Evolutionary conservation across 2,329 filamentous ascomycete species (phyloP).

Genomic region (Fusarium bulbicola): DNA sequence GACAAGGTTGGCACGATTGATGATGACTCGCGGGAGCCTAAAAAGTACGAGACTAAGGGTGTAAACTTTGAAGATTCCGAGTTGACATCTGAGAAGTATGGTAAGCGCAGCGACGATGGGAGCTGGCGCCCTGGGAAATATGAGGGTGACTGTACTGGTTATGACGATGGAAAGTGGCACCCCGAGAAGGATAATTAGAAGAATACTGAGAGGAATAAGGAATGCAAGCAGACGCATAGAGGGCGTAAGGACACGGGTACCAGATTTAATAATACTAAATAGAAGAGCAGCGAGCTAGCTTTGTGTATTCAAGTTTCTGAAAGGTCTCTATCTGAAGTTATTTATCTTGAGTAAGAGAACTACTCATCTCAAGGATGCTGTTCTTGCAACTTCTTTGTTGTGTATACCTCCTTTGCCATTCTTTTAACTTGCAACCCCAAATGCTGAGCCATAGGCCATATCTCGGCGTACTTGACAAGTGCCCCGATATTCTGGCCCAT

Average conservation of each 20-base stretch:
- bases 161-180: not conserved
- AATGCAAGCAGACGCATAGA: not conserved
- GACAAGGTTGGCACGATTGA: not conserved
- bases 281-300: not conserved
- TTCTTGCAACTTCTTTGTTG: not conserved
- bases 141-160: not conserved
- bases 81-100: not conserved
- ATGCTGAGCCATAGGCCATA: conserved; percentile 1
- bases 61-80: not conserved
- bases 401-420: not conserved
- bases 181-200: not conserved
- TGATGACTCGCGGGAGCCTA: not conserved
- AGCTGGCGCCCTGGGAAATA: not conserved
- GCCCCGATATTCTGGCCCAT: not conserved
- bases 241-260: not conserved
- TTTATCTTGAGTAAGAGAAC: not conserved
- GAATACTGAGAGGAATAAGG: not conserved
- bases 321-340: too few species aligned
- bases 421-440: not conserved
- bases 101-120: not conserved
- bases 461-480: not conserved
- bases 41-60: not conserved
- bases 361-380: not conserved
- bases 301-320: rapidly evolving
- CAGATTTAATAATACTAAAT: not conserved